These are phyloP conservation scores for Tolypocladium cylindrosporum DNA, from an alignment of 2,329 filamentous ascomycete species.

Conservation along the genomic window DNA sequence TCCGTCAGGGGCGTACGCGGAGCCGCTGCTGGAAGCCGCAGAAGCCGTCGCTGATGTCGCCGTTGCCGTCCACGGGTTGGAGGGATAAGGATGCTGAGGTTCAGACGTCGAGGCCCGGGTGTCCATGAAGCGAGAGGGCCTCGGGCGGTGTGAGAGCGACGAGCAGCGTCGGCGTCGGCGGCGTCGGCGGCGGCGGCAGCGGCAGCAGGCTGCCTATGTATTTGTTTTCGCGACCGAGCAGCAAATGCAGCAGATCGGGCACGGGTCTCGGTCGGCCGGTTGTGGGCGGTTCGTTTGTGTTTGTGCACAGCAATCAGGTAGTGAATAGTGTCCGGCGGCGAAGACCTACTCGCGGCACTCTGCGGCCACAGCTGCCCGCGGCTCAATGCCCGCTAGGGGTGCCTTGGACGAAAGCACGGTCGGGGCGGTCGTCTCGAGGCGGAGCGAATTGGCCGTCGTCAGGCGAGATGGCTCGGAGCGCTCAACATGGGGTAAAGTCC, in stretches of 20 bases:
- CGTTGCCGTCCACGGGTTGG: constrained; percentile 20
- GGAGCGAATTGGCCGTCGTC: neutral
- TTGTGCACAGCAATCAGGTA: neutral
- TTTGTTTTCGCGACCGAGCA: constrained; percentile 6
- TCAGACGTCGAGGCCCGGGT: constrained; percentile 25
- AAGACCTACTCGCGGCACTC: neutral
- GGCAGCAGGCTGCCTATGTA: neutral
- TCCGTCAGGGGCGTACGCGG: constrained; percentile 18
- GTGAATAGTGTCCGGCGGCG: neutral
- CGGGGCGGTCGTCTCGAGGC: neutral
- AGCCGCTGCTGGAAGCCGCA: constrained; percentile 13
- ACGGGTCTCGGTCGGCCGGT: neutral
- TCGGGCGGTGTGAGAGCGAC: constrained; percentile 1
- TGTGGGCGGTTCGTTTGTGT: too few species aligned
- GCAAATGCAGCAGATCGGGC: neutral
- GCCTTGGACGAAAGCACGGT: neutral
- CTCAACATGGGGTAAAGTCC: neutral
- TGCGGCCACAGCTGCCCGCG: neutral
- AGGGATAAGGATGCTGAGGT: constrained; percentile 26
- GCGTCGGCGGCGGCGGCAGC: neutral
- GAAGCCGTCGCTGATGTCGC: constrained; percentile 14
- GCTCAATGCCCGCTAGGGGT: neutral
- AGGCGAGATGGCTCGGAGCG: neutral
- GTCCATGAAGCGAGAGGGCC: constrained; percentile 25
- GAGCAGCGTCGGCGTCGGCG: neutral